Conservation (phyloP, 257 asterid species). For the Forsythia viridissima region DNA sequence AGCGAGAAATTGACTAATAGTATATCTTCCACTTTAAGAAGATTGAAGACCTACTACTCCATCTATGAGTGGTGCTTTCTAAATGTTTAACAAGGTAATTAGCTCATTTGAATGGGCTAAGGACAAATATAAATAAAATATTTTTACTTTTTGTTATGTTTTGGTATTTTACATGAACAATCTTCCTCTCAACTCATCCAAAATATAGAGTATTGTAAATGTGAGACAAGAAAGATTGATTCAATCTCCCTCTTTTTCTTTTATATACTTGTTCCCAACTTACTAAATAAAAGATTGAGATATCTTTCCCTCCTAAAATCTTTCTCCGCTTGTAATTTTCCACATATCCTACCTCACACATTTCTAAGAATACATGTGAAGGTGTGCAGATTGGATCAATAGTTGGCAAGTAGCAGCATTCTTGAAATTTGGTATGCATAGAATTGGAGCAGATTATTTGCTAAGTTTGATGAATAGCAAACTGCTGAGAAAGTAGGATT, state of each 20-base stretch:
- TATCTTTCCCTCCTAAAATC: not conserved
- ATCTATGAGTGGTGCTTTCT: not conserved
- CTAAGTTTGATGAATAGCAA: not conserved
- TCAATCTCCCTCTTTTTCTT: not conserved
- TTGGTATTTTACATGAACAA: not conserved
- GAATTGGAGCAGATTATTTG: not conserved
- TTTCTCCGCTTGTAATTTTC: not conserved
- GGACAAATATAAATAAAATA: not conserved
- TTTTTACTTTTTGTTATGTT: not conserved
- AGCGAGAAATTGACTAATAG: not conserved
- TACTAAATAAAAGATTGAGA: not conserved
- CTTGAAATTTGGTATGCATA: not conserved
- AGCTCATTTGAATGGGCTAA: not conserved
- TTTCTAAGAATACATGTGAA: not conserved
- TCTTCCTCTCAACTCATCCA: not conserved
- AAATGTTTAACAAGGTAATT: constrained; percentile 5
- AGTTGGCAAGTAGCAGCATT: not conserved
- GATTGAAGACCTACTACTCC: not conserved
- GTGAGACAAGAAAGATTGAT: constrained; percentile 2
- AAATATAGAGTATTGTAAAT: not conserved
- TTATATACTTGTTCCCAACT: not conserved
- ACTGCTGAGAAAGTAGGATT: not conserved
- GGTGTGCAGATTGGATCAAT: not conserved
- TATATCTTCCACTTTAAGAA: not conserved
- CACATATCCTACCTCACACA: not conserved